A percentile compares a stretch with the other conserved stretches of the same genome.
These are phyloP conservation scores for Aspergillus sp. DNA, from an alignment of 2,329 filamentous ascomycete genomes.

Conservation along the genomic window DNA sequence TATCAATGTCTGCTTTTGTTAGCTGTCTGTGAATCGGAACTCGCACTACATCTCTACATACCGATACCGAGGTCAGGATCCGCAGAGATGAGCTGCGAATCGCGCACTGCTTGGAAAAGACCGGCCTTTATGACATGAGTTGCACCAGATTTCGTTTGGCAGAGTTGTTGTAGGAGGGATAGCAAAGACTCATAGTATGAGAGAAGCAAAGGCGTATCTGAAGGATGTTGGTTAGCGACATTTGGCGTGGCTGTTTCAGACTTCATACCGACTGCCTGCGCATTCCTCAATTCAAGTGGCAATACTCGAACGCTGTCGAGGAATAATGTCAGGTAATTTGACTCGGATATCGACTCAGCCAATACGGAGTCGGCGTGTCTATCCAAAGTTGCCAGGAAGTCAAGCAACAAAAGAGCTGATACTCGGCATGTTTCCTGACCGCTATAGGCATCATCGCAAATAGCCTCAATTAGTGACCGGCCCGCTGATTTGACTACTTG, in stretches of 20 bases:
- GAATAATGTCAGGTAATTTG: constrained; percentile 90
- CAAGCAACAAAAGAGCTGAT: constrained; percentile 82
- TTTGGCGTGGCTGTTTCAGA: background rate
- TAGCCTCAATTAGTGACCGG: constrained; percentile 77
- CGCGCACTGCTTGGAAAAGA: constrained; percentile 78
- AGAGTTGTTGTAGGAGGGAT: constrained; percentile 79
- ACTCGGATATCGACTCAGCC: constrained; percentile 76
- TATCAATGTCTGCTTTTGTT: constrained; percentile 60
- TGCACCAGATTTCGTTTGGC: constrained; percentile 82
- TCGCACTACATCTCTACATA: constrained; percentile 34
- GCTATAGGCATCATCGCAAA: constrained; percentile 91
- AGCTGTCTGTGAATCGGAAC: constrained; percentile 16
- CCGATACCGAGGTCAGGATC: constrained; percentile 90
- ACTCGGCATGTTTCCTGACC: constrained; percentile 82
- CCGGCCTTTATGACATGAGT: constrained; percentile 86
- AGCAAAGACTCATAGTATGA: constrained; percentile 74
- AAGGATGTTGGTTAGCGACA: constrained; percentile 16
- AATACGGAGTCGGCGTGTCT: constrained; percentile 74
- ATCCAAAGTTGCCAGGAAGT: constrained; percentile 74
- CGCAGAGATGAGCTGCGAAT: constrained; percentile 82
- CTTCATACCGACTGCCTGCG: constrained; percentile 59
- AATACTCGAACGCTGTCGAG: constrained; percentile 85
- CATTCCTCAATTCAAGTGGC: constrained; percentile 70
- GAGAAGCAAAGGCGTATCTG: constrained; percentile 60
- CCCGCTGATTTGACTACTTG: constrained; percentile 79